Conservation (phyloP, 2,329 filamentous ascomycete species). For the Alternaria metachromatica region DNA sequence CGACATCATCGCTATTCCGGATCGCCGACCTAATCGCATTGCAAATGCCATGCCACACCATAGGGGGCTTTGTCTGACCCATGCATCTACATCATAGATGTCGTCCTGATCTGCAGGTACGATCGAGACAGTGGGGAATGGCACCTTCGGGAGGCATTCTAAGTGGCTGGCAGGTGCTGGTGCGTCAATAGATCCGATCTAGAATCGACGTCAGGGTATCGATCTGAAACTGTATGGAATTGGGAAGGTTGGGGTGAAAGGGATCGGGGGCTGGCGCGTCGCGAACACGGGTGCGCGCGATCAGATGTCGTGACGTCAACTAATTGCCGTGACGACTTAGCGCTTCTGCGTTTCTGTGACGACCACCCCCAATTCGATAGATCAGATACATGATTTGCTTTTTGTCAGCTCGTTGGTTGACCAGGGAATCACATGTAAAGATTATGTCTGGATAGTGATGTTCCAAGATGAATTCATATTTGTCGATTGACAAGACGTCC, state of each 20-base stretch:
- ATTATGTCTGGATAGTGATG: background rate
- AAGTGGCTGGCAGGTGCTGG: background rate
- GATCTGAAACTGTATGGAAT: slow-evolving; percentile 6
- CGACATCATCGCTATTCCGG: slow-evolving; percentile 6
- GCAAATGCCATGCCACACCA: slow-evolving; percentile 6
- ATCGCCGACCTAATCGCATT: slow-evolving; percentile 3
- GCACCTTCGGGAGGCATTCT: background rate
- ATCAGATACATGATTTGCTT: background rate
- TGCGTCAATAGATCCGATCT: background rate
- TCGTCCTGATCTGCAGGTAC: slow-evolving; percentile 19
- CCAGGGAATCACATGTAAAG: background rate
- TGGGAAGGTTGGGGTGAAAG: slow-evolving; percentile 1
- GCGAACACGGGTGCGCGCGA: background rate
- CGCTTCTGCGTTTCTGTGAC: background rate
- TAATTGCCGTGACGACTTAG: background rate
- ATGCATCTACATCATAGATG: slow-evolving; percentile 21
- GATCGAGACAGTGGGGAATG: slow-evolving; percentile 3
- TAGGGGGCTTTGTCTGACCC: slow-evolving; percentile 8
- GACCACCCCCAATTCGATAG: background rate
- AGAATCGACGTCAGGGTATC: background rate
- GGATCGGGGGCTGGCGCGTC: slow-evolving; percentile 3
- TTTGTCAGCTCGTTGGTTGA: background rate
- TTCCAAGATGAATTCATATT: background rate
- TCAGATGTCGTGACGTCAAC: slow-evolving; percentile 13
- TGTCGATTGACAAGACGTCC: slow-evolving; percentile 2